Conservation (phyloP, 345 rosid species). For the Mercurialis annua region DNA sequence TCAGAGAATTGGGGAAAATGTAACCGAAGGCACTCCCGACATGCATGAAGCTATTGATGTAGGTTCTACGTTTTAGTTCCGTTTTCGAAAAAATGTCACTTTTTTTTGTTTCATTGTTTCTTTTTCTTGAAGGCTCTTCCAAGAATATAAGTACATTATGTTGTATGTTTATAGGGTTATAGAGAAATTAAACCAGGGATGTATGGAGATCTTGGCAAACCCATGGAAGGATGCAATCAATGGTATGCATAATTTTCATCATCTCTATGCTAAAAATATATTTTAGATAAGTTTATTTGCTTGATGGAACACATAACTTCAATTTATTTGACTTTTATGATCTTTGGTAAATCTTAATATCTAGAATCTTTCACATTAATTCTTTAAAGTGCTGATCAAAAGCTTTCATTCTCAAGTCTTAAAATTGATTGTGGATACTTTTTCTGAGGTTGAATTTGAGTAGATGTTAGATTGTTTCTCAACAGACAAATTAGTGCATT, state of each 20-base stretch:
- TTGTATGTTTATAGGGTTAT: constrained; percentile 44
- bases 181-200: constrained; percentile 60
- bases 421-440: too few species aligned
- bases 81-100: not conserved
- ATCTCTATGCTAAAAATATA: constrained; percentile 4
- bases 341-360: too few species aligned
- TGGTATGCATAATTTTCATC: constrained; percentile 46
- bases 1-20: constrained; percentile 74
- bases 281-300: too few species aligned
- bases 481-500: not conserved
- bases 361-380: too few species aligned
- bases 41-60: constrained; percentile 89
- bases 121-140: too few species aligned
- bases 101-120: not conserved
- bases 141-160: not conserved
- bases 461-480: constrained; percentile 3
- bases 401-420: too few species aligned
- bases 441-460: not conserved
- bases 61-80: too few species aligned
- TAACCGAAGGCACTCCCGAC: constrained; percentile 79
- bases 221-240: constrained; percentile 79
- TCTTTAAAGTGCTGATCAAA: too few species aligned
- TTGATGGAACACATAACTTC: too few species aligned
- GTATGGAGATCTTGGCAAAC: constrained; percentile 67
- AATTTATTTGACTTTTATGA: too few species aligned